phyloP scores from a whole-genome alignment of 83 land plant species.

The Picea abies region DNA sequence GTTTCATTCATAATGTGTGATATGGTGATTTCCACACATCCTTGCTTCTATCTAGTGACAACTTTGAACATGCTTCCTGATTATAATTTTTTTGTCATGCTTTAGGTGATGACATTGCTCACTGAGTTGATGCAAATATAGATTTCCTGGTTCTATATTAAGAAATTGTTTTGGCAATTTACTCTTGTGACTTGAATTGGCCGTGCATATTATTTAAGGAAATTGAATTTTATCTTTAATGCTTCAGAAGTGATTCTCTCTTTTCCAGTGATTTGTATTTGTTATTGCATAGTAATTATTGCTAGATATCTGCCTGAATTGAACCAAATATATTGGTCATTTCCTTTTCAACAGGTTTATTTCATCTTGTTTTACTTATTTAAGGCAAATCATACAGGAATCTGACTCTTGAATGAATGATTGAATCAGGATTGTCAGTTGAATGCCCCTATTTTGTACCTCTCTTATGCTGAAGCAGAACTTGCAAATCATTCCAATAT shows the following conservation, averaged over 20 bases:
- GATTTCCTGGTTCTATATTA: not conserved
- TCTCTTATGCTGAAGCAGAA: slow-evolving; percentile 88
- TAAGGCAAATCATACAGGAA: not conserved
- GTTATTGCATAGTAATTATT: not conserved
- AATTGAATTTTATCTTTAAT: not conserved
- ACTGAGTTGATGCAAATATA: not conserved
- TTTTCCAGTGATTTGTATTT: not conserved
- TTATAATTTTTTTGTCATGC: not conserved
- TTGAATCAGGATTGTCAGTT: slow-evolving; percentile 59
- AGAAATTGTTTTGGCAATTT: not conserved
- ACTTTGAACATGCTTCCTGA: too few relatives aligned
- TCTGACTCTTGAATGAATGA: not conserved
- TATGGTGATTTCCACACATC: too few relatives aligned
- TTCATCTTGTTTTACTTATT: not conserved
- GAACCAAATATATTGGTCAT: not conserved
- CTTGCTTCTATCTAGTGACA: too few relatives aligned
- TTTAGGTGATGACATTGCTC: not conserved
- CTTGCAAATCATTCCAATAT: slow-evolving; percentile 27
- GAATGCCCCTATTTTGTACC: slow-evolving; percentile 68
- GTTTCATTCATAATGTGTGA: too few relatives aligned
- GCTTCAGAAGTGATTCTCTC: not conserved
- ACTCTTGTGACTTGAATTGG: not conserved
- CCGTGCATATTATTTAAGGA: too few relatives aligned
- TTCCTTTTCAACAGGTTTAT: not conserved
- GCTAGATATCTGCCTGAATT: not conserved